Percentiles rank a stretch among this genome's conserved stretches.
These are phyloP conservation scores for Teunomyces kruisii DNA, from an alignment of 805 yeast species.

Conservation along the genomic window DNA sequence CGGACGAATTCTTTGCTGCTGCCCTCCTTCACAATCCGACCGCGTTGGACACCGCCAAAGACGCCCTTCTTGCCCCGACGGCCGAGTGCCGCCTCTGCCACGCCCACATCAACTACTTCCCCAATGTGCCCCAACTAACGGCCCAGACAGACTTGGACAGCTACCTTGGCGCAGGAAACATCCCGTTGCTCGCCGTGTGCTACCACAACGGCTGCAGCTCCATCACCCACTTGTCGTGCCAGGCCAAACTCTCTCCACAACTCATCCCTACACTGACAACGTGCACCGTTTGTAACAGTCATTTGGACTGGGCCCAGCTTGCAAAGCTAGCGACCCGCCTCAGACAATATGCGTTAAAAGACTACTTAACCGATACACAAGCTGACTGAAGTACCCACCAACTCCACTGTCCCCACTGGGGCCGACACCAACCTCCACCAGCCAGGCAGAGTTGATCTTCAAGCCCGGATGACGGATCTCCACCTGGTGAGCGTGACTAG, in stretches of 20 bases:
- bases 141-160: slow-evolving; percentile 4
- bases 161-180: slow-evolving; percentile 2
- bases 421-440: slow-evolving; percentile 20
- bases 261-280: slow-evolving; percentile 6
- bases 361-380: slow-evolving; percentile 5
- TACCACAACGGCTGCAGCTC: slow-evolving; percentile 26
- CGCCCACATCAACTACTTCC: slow-evolving; percentile 31
- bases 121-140: slow-evolving; percentile 9
- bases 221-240: slow-evolving; percentile 40
- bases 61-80: slow-evolving; percentile 15
- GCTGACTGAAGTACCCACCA: not conserved
- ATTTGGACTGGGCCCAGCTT: slow-evolving; percentile 18
- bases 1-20: not conserved
- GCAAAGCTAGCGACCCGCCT: slow-evolving; percentile 21
- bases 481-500: slow-evolving; percentile 3
- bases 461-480: slow-evolving; percentile 53
- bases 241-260: slow-evolving; percentile 19
- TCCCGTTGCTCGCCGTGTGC: slow-evolving; percentile 38
- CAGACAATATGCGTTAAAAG: slow-evolving; percentile 17
- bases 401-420: not conserved
- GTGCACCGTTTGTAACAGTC: slow-evolving; percentile 17
- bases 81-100: slow-evolving; percentile 31
- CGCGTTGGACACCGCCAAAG: slow-evolving; percentile 12
- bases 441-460: slow-evolving; percentile 49
- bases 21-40: slow-evolving; percentile 8